Evolutionary conservation across 495 filamentous ascomycete genomes (phyloP), one percentile per base, ranked within the genome.

Genomic region (Hypoxylon lienhwacheense): DNA sequence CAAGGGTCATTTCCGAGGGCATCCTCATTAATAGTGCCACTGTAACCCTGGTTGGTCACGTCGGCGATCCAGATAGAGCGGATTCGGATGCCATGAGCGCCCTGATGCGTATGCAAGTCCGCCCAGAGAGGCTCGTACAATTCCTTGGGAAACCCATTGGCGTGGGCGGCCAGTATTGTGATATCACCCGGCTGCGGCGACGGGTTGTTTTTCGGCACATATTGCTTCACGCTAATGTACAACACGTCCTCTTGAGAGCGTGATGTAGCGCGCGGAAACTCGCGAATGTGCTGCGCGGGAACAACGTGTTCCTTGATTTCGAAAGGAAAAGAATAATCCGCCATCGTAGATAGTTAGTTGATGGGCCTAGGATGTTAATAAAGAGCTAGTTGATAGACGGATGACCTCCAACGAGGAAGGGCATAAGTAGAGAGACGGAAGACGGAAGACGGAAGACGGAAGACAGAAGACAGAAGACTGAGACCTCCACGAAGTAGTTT

Each of bases 141-240:
- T 73, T 90, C 91, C 85, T 96, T 96, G n/a, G 87, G 85, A 60
- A 95, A 92, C 40, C 87, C 90, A 72, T 92, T 95, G 7, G 89
- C 91, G 69, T 92, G 88, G 7, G 88, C 84, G 14, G 78, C 89
- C 47, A 96, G 80, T 60, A 96, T 86, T 24, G 89, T 95, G 5
- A 95, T 70, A 70, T 93, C 90, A 5, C 88, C 88, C 0, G 78
- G 77, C 48, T 82, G 73, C 0, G 86, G 83, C 47, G 72, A 59
- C 0, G 70, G 76, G 66, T 90, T 88, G 66, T 84, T 78, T 16
- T 81, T 62, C 1, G 89, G 89, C 6, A 79, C 86, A 67, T 96
- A 96, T 67, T 95, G 89, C 70, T 95, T 96, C 47, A 95, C 77
- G 22, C 80, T 80, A 3, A 95, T 70, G 41, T 83, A 66, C 15